These are phyloP conservation scores for Stephania yunnanensis DNA, from an alignment of 164 flowering plant genomes.

Conservation along the genomic window DNA sequence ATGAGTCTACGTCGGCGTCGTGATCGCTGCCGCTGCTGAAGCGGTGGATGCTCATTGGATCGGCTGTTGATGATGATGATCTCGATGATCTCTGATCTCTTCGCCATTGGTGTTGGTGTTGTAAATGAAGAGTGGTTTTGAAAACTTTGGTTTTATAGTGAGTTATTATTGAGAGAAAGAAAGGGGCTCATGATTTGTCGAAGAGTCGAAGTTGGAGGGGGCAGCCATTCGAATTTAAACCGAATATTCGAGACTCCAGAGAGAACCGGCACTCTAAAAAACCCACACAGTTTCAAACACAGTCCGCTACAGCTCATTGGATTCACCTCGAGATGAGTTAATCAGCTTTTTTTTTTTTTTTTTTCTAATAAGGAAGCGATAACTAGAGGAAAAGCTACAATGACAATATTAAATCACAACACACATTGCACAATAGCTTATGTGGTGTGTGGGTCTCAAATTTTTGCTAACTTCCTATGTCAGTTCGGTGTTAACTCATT, in stretches of 20 bases:
- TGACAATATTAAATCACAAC: too few relatives aligned
- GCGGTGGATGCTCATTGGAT: conserved; percentile 10
- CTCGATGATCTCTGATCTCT: not conserved
- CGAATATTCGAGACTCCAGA: not conserved
- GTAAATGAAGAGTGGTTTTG: not conserved
- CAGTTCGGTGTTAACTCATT: too few relatives aligned
- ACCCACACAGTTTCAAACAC: too few relatives aligned
- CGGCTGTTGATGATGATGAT: not conserved
- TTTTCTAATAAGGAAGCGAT: too few relatives aligned
- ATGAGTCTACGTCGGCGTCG: conserved; percentile 33
- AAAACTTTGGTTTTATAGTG: not conserved
- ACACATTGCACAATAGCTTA: too few relatives aligned
- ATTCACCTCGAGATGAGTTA: too few relatives aligned
- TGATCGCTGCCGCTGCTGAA: conserved; percentile 74
- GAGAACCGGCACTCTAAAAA: not conserved
- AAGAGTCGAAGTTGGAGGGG: not conserved
- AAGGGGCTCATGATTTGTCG: not conserved
- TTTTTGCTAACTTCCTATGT: too few relatives aligned
- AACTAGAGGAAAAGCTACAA: too few relatives aligned
- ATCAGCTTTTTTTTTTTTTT: too few relatives aligned
- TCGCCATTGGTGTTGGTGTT: conserved; percentile 26
- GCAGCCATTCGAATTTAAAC: not conserved
- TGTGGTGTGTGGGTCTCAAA: too few relatives aligned
- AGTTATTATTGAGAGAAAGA: not conserved
- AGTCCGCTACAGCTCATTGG: too few relatives aligned